Percentiles rank a stretch among this genome's conserved stretches.
Conservation (phyloP, 2,329 filamentous ascomycete species). For the Aspergillus unguis region DNA sequence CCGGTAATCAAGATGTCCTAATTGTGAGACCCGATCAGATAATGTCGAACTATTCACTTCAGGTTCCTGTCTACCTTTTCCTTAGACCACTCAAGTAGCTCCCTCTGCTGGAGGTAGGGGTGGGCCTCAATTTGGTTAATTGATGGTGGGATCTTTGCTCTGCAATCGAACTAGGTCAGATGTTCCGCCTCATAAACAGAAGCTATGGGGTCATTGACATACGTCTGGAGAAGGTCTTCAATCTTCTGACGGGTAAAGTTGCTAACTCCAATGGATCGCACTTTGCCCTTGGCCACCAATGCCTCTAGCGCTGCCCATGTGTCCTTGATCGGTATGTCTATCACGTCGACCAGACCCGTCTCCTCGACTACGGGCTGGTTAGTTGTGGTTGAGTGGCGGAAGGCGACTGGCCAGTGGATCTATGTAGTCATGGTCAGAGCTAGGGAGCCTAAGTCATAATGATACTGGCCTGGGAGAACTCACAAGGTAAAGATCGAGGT, state of each 20-base stretch:
- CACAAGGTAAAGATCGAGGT: conserved; percentile 62
- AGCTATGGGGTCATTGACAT: background rate
- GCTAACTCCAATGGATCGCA: conserved; percentile 66
- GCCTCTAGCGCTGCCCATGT: conserved; percentile 64
- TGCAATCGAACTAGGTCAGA: background rate
- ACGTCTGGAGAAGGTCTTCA: conserved; percentile 35
- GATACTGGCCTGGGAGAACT: background rate
- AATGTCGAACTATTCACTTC: background rate
- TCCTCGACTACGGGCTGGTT: conserved; percentile 17
- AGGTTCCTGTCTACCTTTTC: conserved; percentile 12
- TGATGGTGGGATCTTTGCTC: conserved; percentile 24
- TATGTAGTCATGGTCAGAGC: background rate
- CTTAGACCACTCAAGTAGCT: conserved; percentile 23
- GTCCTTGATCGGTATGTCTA: conserved; percentile 21
- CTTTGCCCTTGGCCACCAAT: conserved; percentile 54
- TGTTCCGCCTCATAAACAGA: background rate
- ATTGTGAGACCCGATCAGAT: background rate
- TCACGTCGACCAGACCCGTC: conserved; percentile 18
- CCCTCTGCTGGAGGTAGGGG: conserved; percentile 30
- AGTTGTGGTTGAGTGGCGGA: conserved; percentile 17
- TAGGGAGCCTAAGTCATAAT: background rate
- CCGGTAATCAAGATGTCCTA: conserved; percentile 45
- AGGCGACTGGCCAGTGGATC: conserved; percentile 42
- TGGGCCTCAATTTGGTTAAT: conserved; percentile 34
- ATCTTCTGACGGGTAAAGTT: conserved; percentile 57